Evolutionary conservation across 2,329 filamentous ascomycete species (phyloP), one percentile per base, ranked within the genome.

Genomic region (Setomelanomma holmii): DNA sequence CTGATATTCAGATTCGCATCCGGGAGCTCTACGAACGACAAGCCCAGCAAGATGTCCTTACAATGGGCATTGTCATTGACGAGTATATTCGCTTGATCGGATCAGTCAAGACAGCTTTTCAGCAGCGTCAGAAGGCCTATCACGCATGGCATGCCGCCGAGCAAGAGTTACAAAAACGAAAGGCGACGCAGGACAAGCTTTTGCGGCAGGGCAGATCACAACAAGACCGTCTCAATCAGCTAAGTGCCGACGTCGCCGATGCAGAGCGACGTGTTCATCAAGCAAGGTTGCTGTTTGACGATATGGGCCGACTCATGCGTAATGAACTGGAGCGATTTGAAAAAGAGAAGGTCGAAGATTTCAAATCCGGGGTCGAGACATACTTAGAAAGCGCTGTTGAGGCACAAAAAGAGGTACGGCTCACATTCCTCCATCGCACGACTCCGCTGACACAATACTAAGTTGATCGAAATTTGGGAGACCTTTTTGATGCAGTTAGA

Each of bases 71-170:
- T 69, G 96, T 96, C 38, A 93, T 99, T 58, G 95, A 99, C 61
- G 95, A 99, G 77, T 99, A 99, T 76, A 96, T 99, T 64, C 91
- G 95, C 4, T 79, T 99, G 38, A 98, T 99, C 64, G 91, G 92
- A 24, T 96, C 90, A 49, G 90, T 98, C 55, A 99, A 99, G 81
- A 90, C 89, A 56, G 91, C 95, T 0, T 99, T 99, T 70, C 79
- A 84, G 30, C 93, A 97, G 75, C 88, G 95, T 50, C 95, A 99
- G 74, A 97, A 97, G 75, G 90, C 93, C 1, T 99, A 95, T 71
- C 91, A 98, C 73, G 87, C 89, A 38, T 99, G 95, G 93, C 93
- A 97, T 72, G 79, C 85, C 3, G 93, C 95, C 6, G 95, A 99
- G 71, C 88, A 88, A 4, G 93, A 98, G 69, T 78, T 98, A 55